Percentiles rank a stretch among this genome's conserved stretches.
phyloP scores from a whole-genome alignment of 257 asterid genomes.

The Nicotiana sylvestris region DNA sequence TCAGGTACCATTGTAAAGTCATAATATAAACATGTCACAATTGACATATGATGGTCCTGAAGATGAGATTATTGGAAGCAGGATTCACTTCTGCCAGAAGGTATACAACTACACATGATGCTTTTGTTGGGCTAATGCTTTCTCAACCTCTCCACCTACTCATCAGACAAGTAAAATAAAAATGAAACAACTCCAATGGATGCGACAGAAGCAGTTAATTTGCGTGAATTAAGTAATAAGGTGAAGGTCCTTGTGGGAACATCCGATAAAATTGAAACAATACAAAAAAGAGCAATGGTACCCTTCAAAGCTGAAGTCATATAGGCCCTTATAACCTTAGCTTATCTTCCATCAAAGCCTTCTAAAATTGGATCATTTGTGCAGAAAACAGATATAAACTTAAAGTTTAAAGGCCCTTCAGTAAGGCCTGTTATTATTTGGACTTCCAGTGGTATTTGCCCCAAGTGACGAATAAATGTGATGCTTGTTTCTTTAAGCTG shows the following conservation, averaged over 20 bases:
- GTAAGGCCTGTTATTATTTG: background rate
- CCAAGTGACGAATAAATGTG: slow-evolving; percentile 1
- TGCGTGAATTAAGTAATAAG: background rate
- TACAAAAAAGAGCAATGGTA: background rate
- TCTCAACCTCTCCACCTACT: background rate
- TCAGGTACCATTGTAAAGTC: background rate
- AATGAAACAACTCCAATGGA: background rate
- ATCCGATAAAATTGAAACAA: background rate
- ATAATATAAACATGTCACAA: background rate
- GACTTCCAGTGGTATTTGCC: slow-evolving; percentile 1
- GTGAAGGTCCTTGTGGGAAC: background rate
- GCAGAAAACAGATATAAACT: background rate
- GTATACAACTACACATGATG: too few species aligned
- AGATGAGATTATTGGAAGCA: background rate
- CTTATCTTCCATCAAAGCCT: background rate
- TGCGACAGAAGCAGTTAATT: background rate
- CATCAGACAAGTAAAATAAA: background rate
- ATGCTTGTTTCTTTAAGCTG: slow-evolving; percentile 17
- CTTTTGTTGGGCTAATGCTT: background rate
- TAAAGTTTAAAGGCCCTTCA: background rate
- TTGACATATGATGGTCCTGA: background rate
- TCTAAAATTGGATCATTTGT: background rate
- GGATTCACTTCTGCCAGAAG: background rate
- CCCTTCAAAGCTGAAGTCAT: background rate
- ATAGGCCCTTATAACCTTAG: background rate